phyloP scores from a whole-genome alignment of 2,329 filamentous ascomycete species.

The Aspergillus phoenicis region DNA sequence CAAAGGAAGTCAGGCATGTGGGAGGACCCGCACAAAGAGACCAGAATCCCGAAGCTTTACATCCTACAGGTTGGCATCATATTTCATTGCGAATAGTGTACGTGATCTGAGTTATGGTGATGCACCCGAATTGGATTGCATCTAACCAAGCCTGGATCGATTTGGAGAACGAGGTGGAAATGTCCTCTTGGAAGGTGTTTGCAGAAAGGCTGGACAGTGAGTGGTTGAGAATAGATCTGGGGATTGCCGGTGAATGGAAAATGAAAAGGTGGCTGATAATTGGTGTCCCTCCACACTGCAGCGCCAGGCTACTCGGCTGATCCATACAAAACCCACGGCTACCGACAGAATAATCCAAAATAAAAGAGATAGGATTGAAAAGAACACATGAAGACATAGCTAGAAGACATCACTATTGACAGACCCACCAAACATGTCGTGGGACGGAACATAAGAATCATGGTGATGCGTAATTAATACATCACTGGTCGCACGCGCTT shows the following conservation, averaged over 20 bases:
- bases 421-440: slow-evolving; percentile 1
- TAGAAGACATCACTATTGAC: slow-evolving; percentile 4
- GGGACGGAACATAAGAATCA: slow-evolving; percentile 1
- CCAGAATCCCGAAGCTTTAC: background rate
- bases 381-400: slow-evolving; percentile 6
- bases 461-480: background rate
- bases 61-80: no score
- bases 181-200: no score
- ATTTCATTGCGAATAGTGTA: no score
- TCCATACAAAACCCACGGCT: background rate
- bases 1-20: background rate
- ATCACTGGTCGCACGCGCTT: background rate
- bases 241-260: no score
- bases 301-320: background rate
- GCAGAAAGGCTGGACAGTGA: no score
- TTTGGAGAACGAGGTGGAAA: no score
- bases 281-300: background rate
- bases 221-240: no score
- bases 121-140: no score
- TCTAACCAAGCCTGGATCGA: no score
- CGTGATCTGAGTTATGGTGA: no score
- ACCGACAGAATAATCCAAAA: background rate
- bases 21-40: background rate
- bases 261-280: no score
- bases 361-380: background rate